These are phyloP conservation scores for Penicillium italicum DNA, from an alignment of 2,329 filamentous ascomycete species.

Conservation along the genomic window DNA sequence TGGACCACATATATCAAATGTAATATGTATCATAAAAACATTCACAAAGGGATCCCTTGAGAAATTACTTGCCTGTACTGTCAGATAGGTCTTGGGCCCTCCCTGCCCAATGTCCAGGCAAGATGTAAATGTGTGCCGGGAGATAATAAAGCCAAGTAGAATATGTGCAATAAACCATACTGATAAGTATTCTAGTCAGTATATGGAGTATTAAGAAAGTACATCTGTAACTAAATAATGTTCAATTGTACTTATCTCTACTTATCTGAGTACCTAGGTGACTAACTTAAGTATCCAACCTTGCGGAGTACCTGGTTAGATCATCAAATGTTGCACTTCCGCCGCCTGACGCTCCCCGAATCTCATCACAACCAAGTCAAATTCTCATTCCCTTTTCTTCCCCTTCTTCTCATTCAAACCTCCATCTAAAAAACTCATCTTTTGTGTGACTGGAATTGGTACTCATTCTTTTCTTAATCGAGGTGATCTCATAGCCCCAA, in stretches of 20 bases:
- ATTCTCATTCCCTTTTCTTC: slow-evolving; percentile 8
- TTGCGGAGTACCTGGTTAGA: slow-evolving; percentile 15
- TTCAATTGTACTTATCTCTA: not conserved
- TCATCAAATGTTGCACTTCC: slow-evolving; percentile 33
- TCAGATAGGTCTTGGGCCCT: slow-evolving; percentile 2
- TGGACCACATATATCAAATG: not conserved
- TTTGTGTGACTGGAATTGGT: not conserved
- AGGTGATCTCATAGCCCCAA: slow-evolving; percentile 2
- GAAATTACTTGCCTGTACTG: not conserved
- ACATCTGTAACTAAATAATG: too few relatives aligned
- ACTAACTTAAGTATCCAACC: too few relatives aligned
- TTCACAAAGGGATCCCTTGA: not conserved
- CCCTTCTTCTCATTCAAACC: slow-evolving; percentile 1
- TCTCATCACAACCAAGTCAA: slow-evolving; percentile 29
- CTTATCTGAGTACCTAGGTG: too few relatives aligned
- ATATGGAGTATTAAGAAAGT: too few relatives aligned
- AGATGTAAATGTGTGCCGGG: not conserved
- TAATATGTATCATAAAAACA: not conserved
- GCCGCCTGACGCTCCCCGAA: slow-evolving; percentile 36
- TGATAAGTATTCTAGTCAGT: not conserved
- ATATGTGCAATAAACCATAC: not conserved
- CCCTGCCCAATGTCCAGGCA: slow-evolving; percentile 1
- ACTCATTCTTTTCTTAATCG: not conserved
- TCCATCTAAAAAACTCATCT: not conserved
- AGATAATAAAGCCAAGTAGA: not conserved